phyloP scores from a whole-genome alignment of 306 rosid genomes.

The Albizia julibrissin region DNA sequence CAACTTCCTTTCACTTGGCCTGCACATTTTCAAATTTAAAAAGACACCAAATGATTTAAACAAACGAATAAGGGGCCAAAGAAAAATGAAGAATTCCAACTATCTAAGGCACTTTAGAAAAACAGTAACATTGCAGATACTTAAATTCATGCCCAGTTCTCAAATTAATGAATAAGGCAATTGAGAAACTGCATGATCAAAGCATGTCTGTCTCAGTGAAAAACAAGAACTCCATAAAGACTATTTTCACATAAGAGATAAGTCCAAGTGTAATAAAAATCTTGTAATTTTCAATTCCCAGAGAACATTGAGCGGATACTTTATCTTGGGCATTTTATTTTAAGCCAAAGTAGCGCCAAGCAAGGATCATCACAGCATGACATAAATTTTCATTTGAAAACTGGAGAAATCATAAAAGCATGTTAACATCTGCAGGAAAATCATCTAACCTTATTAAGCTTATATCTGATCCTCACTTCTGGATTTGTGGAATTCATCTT shows the following conservation, averaged over 20 bases:
- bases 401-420: background rate
- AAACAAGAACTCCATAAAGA: slow-evolving; percentile 2
- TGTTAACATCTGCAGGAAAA: background rate
- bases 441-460: slow-evolving; percentile 70
- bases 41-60: background rate
- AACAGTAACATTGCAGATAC: background rate
- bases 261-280: background rate
- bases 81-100: slow-evolving; percentile 15
- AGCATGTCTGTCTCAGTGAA: background rate
- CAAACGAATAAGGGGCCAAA: background rate
- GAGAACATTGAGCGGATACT: background rate
- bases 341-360: background rate
- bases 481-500: slow-evolving; percentile 90
- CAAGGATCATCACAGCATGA: too few relatives aligned
- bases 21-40: slow-evolving; percentile 27
- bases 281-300: slow-evolving; percentile 16
- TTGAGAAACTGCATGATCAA: slow-evolving; percentile 20
- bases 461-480: slow-evolving; percentile 84
- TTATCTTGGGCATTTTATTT: background rate
- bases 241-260: background rate
- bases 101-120: slow-evolving; percentile 8
- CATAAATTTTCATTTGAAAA: background rate
- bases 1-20: slow-evolving; percentile 93
- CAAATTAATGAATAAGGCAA: slow-evolving; percentile 4
- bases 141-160: background rate